These are phyloP conservation scores for Grosmannia serpens DNA, from an alignment of 2,329 filamentous ascomycete species.

Conservation along the genomic window DNA sequence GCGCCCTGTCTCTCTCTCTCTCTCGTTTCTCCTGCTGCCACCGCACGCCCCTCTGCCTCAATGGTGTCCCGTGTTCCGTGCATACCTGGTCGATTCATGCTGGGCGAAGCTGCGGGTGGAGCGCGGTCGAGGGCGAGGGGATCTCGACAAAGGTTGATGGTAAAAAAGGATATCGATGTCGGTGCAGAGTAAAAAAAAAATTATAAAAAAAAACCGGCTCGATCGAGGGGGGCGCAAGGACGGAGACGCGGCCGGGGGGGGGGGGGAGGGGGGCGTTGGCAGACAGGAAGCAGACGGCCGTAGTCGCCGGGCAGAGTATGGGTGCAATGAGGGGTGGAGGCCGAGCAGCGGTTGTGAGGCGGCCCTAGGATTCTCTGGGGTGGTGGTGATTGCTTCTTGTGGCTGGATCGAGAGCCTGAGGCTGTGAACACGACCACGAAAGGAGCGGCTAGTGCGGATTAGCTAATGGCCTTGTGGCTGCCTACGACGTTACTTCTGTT, in stretches of 20 bases:
- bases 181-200: not conserved
- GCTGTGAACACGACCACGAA: not conserved
- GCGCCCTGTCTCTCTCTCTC: not conserved
- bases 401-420: not conserved
- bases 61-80: not conserved
- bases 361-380: not conserved
- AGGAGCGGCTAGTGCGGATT: not conserved
- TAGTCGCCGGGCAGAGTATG: not conserved
- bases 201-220: too few relatives aligned
- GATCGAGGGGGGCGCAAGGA: not conserved
- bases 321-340: not conserved
- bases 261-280: not conserved
- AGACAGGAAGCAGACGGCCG: not conserved
- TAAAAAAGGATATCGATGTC: not conserved
- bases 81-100: slow-evolving; percentile 52
- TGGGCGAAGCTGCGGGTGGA: slow-evolving; percentile 15
- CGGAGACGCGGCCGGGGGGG: too few relatives aligned
- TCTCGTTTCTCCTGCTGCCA: not conserved
- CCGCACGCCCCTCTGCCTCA: not conserved
- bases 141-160: not conserved
- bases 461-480: not conserved
- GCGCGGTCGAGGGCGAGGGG: not conserved
- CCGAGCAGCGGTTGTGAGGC: not conserved
- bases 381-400: not conserved
- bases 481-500: not conserved